Conservation (phyloP, 163 green algal genomes). For the Chloromonas sp. region DNA sequence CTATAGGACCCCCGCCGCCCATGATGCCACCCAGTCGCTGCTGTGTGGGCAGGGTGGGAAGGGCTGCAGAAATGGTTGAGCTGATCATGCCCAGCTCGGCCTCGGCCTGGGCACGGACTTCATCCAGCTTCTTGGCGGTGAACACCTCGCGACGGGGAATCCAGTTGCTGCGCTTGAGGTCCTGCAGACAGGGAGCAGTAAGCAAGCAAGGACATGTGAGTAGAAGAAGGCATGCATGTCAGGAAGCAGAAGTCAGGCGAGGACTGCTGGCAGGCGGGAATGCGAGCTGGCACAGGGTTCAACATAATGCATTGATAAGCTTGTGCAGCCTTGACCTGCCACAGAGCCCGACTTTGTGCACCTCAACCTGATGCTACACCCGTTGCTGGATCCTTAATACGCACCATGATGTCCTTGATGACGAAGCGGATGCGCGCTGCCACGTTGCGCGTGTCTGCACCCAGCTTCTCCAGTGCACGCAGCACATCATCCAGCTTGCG, state of each 20-base stretch:
- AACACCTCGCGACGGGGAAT: conserved; percentile 74
- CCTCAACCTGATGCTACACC: no score
- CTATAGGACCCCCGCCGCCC: conserved; percentile 19
- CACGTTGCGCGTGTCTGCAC: conserved; percentile 40
- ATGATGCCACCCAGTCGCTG: neutral
- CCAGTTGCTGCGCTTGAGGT: conserved; percentile 74
- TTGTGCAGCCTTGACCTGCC: no score
- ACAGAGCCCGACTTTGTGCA: no score
- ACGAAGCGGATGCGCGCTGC: conserved; percentile 80
- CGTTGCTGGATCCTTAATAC: neutral
- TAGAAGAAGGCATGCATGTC: no score
- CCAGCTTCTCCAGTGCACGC: conserved; percentile 50
- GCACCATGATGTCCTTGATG: conserved; percentile 36
- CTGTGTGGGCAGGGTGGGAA: conserved; percentile 57
- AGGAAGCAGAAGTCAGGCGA: no score
- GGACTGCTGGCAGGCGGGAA: no score
- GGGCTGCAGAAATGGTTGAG: conserved; percentile 30
- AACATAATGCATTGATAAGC: no score
- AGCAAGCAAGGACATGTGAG: no score
- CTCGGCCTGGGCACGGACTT: conserved; percentile 57
- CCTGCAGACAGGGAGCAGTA: neutral
- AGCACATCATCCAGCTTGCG: conserved; percentile 70
- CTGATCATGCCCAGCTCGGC: conserved; percentile 72
- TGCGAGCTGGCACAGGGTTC: no score
- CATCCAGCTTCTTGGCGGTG: conserved; percentile 91